Evolutionary conservation across 169 alveolate species (phyloP).

Genomic region (Eimeria acervulina): DNA sequence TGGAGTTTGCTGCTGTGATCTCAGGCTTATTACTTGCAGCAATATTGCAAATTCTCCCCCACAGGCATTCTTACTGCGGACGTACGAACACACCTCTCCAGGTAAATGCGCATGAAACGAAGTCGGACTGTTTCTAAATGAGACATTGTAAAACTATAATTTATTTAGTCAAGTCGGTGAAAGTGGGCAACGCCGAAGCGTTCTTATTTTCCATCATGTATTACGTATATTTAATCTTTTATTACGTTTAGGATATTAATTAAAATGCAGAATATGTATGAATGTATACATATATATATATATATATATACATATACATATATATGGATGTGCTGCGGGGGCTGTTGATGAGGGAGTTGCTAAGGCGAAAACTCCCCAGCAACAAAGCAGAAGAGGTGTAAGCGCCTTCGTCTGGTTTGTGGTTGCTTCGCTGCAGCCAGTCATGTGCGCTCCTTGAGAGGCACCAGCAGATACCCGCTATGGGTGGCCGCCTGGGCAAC

Average conservation of each 20-base stretch:
- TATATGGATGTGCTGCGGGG: neutral
- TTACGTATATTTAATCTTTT: too few species aligned
- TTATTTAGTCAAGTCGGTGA: too few species aligned
- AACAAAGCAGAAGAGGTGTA: neutral
- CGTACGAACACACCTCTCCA: conserved; percentile 63
- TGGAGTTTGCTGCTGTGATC: neutral
- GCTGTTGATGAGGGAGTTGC: neutral
- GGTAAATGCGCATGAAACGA: neutral
- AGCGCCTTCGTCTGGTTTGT: neutral
- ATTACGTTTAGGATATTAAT: too few species aligned
- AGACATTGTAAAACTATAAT: too few species aligned
- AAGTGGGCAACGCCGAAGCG: too few species aligned
- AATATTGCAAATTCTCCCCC: conserved; percentile 43
- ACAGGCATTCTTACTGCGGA: conserved; percentile 51
- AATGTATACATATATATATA: too few species aligned
- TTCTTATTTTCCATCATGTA: too few species aligned
- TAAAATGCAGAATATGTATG: too few species aligned
- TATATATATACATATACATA: too few species aligned
- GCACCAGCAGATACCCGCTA: conserved; percentile 66
- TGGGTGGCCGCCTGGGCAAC: conserved; percentile 80
- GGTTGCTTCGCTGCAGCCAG: conserved; percentile 7
- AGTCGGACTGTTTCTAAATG: too few species aligned
- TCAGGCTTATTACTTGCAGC: conserved; percentile 54
- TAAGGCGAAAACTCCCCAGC: neutral
- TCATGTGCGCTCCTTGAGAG: conserved; percentile 54